Conservation (phyloP, 768 basidiomycete genomes). For the Russula sp. region DNA sequence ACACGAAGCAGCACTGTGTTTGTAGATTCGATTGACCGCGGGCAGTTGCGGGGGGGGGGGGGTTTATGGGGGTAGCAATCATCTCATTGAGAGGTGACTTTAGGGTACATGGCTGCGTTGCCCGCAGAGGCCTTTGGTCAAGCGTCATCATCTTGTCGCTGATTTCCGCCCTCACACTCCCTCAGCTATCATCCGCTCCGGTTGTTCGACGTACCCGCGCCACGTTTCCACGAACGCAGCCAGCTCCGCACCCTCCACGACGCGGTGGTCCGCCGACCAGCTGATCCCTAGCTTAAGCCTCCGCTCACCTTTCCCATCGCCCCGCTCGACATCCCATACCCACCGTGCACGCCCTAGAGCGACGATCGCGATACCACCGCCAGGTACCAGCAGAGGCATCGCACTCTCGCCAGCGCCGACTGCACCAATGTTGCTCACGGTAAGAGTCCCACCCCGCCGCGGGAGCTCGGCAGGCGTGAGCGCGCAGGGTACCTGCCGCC, state of each 20-base stretch:
- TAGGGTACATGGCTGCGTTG: not conserved
- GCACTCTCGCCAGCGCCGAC: constrained; percentile 68
- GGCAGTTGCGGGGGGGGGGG: not conserved
- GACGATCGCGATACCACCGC: constrained; percentile 80
- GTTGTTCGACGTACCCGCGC: constrained; percentile 72
- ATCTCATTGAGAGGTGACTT: not conserved
- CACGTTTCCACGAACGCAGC: constrained; percentile 84
- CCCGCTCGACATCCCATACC: constrained; percentile 61
- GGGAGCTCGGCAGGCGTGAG: constrained; percentile 67
- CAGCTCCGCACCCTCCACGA: constrained; percentile 84
- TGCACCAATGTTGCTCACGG: constrained; percentile 76
- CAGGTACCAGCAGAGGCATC: constrained; percentile 68
- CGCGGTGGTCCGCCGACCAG: constrained; percentile 83
- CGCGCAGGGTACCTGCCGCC: constrained; percentile 57
- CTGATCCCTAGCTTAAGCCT: constrained; percentile 58
- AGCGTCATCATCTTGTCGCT: not conserved
- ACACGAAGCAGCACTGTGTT: not conserved
- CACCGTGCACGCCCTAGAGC: constrained; percentile 73
- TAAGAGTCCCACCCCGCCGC: constrained; percentile 67
- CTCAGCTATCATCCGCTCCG: constrained; percentile 57
- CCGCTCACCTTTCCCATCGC: constrained; percentile 42
- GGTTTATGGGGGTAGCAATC: not conserved
- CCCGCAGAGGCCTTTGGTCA: not conserved
- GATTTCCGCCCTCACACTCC: constrained; percentile 28
- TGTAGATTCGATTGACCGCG: not conserved